These are phyloP conservation scores for Aspergillus sp. DNA, from an alignment of 2,329 filamentous ascomycete species.

Conservation along the genomic window DNA sequence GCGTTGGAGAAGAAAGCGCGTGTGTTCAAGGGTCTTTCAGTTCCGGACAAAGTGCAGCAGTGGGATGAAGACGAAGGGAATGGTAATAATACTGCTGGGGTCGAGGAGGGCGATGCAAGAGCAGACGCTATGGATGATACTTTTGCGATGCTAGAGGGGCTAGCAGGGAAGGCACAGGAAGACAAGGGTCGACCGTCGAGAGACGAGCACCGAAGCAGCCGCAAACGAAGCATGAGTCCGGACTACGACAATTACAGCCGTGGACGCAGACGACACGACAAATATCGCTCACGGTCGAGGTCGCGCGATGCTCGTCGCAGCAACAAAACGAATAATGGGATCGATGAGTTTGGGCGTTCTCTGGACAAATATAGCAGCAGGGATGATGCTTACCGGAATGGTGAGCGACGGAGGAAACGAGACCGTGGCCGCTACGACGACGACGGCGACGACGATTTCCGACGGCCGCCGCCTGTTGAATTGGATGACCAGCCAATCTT, in stretches of 20 bases:
- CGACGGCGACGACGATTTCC: slow-evolving; percentile 54
- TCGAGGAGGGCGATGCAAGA: slow-evolving; percentile 32
- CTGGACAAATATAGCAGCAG: slow-evolving; percentile 32
- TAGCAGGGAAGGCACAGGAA: slow-evolving; percentile 58
- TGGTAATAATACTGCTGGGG: slow-evolving; percentile 4
- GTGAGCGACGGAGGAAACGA: slow-evolving; percentile 32
- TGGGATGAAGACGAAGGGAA: slow-evolving; percentile 44
- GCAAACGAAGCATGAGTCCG: slow-evolving; percentile 49
- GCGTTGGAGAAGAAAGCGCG: slow-evolving; percentile 64
- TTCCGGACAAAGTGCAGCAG: slow-evolving; percentile 65
- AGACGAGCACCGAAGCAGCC: slow-evolving; percentile 28
- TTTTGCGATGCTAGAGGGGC: slow-evolving; percentile 76
- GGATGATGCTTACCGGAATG: slow-evolving; percentile 34
- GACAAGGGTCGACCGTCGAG: slow-evolving; percentile 25
- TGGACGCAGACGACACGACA: slow-evolving; percentile 36
- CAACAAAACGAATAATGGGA: slow-evolving; percentile 40
- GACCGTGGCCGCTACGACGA: slow-evolving; percentile 35
- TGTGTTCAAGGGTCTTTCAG: slow-evolving; percentile 80
- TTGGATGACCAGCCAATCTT: slow-evolving; percentile 73
- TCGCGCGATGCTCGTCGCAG: slow-evolving; percentile 39
- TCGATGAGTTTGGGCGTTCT: slow-evolving; percentile 52
- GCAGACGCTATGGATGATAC: slow-evolving; percentile 81
- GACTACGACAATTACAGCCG: slow-evolving; percentile 43
- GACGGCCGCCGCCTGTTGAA: slow-evolving; percentile 59
- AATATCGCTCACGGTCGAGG: slow-evolving; percentile 44